These are phyloP conservation scores for Goffeauzyma gilvescens DNA, from an alignment of 768 basidiomycete species.

Conservation along the genomic window DNA sequence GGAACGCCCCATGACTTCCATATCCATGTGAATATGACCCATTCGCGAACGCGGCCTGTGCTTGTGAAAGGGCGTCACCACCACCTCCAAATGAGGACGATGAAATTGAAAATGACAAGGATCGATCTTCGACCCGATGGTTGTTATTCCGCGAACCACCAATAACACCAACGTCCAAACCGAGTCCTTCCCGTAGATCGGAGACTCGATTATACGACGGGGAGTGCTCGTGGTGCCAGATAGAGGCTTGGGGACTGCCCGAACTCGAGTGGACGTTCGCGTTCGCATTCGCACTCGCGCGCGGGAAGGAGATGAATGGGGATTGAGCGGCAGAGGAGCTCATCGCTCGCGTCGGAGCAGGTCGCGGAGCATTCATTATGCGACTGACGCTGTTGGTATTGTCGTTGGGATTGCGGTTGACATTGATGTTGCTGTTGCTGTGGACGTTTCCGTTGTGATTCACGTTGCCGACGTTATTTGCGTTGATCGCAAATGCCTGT, in stretches of 20 bases:
- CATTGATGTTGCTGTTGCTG: not conserved
- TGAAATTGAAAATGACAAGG: not conserved
- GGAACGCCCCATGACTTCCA: constrained; percentile 1
- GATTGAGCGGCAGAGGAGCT: constrained; percentile 7
- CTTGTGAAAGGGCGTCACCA: not conserved
- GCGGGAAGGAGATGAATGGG: not conserved
- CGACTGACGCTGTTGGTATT: not conserved
- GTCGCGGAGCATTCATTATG: not conserved
- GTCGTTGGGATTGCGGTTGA: not conserved
- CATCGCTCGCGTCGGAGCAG: constrained; percentile 6
- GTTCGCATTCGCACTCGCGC: too few species aligned
- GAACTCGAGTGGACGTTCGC: not conserved
- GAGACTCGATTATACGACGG: not conserved
- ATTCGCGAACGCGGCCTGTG: not conserved
- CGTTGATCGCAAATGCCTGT: too few species aligned
- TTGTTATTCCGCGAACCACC: too few species aligned
- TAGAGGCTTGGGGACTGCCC: not conserved
- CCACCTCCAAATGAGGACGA: not conserved
- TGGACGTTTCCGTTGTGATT: not conserved
- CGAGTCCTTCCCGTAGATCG: not conserved
- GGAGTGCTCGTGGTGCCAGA: not conserved
- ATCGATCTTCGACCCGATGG: not conserved
- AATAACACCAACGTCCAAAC: not conserved
- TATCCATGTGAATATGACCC: not conserved
- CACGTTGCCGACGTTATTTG: not conserved